These are phyloP conservation scores for Viola odorata DNA, from an alignment of 345 rosid genomes.

Conservation along the genomic window DNA sequence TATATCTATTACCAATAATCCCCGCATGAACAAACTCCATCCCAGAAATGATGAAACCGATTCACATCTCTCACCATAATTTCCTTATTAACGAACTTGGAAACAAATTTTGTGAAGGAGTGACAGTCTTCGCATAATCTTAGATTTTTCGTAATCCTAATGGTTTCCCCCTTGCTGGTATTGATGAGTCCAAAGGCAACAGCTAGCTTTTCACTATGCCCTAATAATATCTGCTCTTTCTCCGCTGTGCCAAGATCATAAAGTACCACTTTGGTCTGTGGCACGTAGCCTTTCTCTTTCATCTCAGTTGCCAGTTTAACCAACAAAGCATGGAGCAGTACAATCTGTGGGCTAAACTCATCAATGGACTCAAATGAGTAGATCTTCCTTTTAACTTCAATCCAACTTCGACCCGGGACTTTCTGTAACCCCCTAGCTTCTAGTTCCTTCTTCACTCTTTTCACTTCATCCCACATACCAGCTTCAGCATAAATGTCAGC, in stretches of 20 bases:
- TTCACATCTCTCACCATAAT: slow-evolving; percentile 83
- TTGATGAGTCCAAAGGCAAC: slow-evolving; percentile 81
- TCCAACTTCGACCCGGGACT: slow-evolving; percentile 23
- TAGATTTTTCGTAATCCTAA: slow-evolving; percentile 78
- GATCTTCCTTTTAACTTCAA: slow-evolving; percentile 39
- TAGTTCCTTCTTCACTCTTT: slow-evolving; percentile 20
- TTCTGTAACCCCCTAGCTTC: slow-evolving; percentile 24
- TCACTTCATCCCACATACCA: slow-evolving; percentile 21
- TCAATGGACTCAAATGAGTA: slow-evolving; percentile 61
- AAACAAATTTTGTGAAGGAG: slow-evolving; percentile 67
- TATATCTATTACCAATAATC: slow-evolving; percentile 50
- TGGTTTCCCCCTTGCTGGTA: slow-evolving; percentile 52
- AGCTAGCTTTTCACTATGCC: slow-evolving; percentile 86
- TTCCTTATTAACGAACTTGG: slow-evolving; percentile 62
- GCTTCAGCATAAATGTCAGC: slow-evolving; percentile 28
- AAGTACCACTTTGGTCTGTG: slow-evolving; percentile 71
- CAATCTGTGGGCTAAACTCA: slow-evolving; percentile 59
- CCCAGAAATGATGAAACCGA: slow-evolving; percentile 70
- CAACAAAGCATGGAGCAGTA: slow-evolving; percentile 65
- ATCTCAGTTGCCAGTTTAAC: slow-evolving; percentile 56
- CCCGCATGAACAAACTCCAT: slow-evolving; percentile 83
- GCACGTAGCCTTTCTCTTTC: slow-evolving; percentile 81
- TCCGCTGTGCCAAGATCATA: slow-evolving; percentile 70
- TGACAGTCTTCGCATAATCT: slow-evolving; percentile 89
- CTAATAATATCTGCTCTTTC: slow-evolving; percentile 71